Percentiles rank a stretch among this genome's conserved stretches.
These are phyloP conservation scores for Sugiyamaella boreocaroliniensis DNA, from an alignment of 805 yeast species.

Conservation along the genomic window DNA sequence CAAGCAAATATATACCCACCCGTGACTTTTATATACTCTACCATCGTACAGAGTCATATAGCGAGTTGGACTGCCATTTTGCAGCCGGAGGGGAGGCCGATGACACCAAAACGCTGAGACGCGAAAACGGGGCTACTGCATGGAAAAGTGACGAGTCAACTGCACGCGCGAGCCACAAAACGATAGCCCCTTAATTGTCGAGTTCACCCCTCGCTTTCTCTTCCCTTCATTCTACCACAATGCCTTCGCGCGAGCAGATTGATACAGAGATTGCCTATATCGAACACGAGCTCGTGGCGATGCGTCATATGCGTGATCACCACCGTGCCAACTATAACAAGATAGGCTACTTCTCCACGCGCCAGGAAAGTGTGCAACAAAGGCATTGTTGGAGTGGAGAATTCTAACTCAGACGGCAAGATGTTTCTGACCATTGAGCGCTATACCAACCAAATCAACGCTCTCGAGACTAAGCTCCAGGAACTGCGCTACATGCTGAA, in stretches of 20 bases:
- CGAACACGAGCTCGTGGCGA: neutral
- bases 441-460: neutral
- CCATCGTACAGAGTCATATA: too few species aligned
- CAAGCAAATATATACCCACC: too few species aligned
- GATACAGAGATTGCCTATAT: neutral
- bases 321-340: neutral
- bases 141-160: too few species aligned
- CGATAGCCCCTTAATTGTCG: too few species aligned
- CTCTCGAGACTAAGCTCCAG: neutral
- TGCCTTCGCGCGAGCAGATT: neutral
- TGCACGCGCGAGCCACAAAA: too few species aligned
- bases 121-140: too few species aligned
- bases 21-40: too few species aligned
- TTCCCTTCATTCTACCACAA: too few species aligned
- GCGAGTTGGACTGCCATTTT: too few species aligned
- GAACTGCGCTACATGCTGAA: neutral
- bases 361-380: neutral
- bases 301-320: neutral
- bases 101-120: too few species aligned
- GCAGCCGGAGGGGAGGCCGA: too few species aligned
- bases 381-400: neutral
- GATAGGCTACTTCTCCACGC: neutral
- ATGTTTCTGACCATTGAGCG: neutral
- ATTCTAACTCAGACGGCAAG: neutral
- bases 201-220: too few species aligned